Evolutionary conservation across 2,329 filamentous ascomycete genomes (phyloP).

Genomic region (Coniochaeta sp.): DNA sequence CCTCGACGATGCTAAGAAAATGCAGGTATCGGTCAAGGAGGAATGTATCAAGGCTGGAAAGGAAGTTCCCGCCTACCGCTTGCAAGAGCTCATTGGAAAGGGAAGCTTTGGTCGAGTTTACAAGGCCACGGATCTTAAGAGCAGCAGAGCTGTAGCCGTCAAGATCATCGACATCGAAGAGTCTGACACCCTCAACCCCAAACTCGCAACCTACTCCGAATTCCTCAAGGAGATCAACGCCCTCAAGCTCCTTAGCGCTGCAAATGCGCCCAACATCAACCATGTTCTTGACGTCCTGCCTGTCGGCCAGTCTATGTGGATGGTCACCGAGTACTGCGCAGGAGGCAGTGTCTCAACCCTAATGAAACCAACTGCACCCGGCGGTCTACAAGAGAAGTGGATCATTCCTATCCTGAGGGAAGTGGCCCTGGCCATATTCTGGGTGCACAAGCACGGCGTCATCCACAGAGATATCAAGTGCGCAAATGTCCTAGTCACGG

Average conservation of each 20-base stretch:
- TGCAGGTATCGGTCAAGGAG: slow-evolving; percentile 52
- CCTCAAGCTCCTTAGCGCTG: slow-evolving; percentile 66
- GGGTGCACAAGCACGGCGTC: slow-evolving; percentile 62
- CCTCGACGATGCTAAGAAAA: slow-evolving; percentile 56
- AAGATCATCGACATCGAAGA: slow-evolving; percentile 84
- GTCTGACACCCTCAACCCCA: slow-evolving; percentile 60
- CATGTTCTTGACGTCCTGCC: slow-evolving; percentile 72
- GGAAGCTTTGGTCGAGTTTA: slow-evolving; percentile 63
- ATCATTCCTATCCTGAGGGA: slow-evolving; percentile 62
- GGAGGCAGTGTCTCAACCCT: slow-evolving; percentile 74
- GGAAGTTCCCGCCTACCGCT: slow-evolving; percentile 51
- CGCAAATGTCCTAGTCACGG: slow-evolving; percentile 74
- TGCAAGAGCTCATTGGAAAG: slow-evolving; percentile 62
- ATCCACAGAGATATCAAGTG: slow-evolving; percentile 69
- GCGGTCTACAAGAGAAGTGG: slow-evolving; percentile 63
- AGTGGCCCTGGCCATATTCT: slow-evolving; percentile 57
- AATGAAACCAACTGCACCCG: slow-evolving; percentile 54
- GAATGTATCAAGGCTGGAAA: slow-evolving; percentile 49
- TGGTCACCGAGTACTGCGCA: slow-evolving; percentile 80
- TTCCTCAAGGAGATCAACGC: slow-evolving; percentile 63
- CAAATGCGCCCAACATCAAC: slow-evolving; percentile 72
- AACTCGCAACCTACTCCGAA: slow-evolving; percentile 60
- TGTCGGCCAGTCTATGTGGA: slow-evolving; percentile 76
- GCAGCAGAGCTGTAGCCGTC: slow-evolving; percentile 51
- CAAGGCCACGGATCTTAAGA: slow-evolving; percentile 40